Evolutionary conservation across 371 early-diverging fungal species (phyloP).

Genomic region (Batrachochytrium dendrobatidis): DNA sequence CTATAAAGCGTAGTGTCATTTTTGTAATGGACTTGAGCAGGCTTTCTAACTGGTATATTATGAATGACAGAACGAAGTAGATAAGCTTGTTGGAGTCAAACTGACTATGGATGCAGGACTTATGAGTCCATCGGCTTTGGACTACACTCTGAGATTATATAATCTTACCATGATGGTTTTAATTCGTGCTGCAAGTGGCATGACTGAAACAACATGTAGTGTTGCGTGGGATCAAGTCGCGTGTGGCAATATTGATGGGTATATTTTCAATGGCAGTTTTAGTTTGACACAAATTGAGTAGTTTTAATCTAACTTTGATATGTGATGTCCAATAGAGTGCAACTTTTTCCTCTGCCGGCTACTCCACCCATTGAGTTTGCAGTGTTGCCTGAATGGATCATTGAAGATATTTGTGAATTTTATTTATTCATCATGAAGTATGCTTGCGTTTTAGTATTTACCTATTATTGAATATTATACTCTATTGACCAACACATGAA

Average conservation of each 20-base stretch:
- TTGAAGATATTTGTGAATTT: conserved; percentile 75
- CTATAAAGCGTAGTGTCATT: too few species aligned
- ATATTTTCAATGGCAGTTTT: neutral
- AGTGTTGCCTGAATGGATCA: conserved; percentile 85
- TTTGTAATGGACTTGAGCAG: conserved; percentile 4
- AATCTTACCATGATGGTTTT: conserved; percentile 78
- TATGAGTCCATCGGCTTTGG: conserved; percentile 58
- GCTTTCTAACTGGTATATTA: too few species aligned
- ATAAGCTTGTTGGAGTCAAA: conserved; percentile 48
- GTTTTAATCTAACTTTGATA: neutral
- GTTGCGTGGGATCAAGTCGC: conserved; percentile 23
- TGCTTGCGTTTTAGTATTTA: neutral
- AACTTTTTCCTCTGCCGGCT: conserved; percentile 23
- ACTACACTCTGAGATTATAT: conserved; percentile 62
- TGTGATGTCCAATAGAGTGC: neutral
- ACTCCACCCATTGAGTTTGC: conserved; percentile 52
- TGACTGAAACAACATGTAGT: conserved; percentile 7
- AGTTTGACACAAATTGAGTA: neutral
- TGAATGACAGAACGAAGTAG: conserved; percentile 25
- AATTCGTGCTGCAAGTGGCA: conserved; percentile 25
- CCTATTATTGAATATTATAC: neutral
- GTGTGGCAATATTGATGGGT: conserved; percentile 23
- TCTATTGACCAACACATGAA: neutral
- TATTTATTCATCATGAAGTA: conserved; percentile 33
- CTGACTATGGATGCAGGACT: conserved; percentile 70